Conservation (phyloP, 768 basidiomycete species). For the Flagelloscypha sp. region DNA sequence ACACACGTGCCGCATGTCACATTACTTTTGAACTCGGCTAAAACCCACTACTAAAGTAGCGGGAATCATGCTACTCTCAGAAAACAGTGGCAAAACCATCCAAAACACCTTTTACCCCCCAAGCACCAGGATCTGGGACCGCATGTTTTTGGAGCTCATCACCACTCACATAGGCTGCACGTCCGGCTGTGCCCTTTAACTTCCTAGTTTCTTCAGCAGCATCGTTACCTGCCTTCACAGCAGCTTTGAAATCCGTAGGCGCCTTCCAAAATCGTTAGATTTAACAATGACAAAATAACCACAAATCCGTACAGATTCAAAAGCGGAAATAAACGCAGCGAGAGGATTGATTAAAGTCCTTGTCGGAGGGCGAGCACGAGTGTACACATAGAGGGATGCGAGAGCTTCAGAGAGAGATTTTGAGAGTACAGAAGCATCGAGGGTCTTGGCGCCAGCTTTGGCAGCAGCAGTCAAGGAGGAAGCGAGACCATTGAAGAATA, state of each 20-base stretch:
- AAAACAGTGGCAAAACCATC: too few species aligned
- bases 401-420: conserved; percentile 51
- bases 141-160: conserved; percentile 51
- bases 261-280: too few species aligned
- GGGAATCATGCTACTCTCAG: too few species aligned
- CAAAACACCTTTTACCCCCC: conserved; percentile 75
- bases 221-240: conserved; percentile 49
- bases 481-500: conserved; percentile 85
- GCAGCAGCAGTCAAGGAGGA: conserved; percentile 24
- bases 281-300: too few species aligned
- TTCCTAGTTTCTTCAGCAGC: conserved; percentile 72
- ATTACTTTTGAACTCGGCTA: too few species aligned
- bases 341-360: conserved; percentile 93
- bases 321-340: conserved; percentile 57
- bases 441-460: conserved; percentile 29
- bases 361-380: conserved; percentile 80
- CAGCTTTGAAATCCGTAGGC: conserved; percentile 32
- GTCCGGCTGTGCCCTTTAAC: conserved; percentile 76
- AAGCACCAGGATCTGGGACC: conserved; percentile 84
- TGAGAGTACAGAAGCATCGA: conserved; percentile 55
- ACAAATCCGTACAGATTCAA: conserved; percentile 21
- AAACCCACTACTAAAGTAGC: too few species aligned
- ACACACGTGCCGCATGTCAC: too few species aligned
- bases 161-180: conserved; percentile 81
- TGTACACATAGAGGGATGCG: conserved; percentile 67